Base-by-base conservation (phyloP, 2,329 filamentous ascomycete species). In the Aspergillus fischeri region DNA sequence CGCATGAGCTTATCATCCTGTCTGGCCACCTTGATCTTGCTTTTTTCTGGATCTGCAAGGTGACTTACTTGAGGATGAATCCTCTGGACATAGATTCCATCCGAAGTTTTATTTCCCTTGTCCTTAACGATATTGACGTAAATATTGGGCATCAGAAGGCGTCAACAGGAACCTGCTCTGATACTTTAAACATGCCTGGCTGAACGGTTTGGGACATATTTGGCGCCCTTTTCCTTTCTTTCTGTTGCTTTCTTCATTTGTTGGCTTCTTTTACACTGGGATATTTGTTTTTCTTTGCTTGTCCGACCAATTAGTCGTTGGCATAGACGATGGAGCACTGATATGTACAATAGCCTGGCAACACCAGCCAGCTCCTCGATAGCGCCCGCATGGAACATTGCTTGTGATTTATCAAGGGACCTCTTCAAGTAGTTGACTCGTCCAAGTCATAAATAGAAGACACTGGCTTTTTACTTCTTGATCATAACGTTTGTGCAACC, bases 101-200 rank as follows among this genome's bases (percentile, higher is more conserved):
- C 50, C 61, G 51, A 52, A 54, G 32, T 55, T 52, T 51, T 29
- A n/a, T 44, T 41, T 57, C 42, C 29, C 24, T 38, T 51, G 32
- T 51, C 28, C 14, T 49, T 66, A 61, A 66, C 62, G 65, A 67
- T 57, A 56, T 61, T 61, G 61, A 67, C 64, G 61, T 65, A 67
- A 59, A 66, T 67, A 67, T 59, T 60, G 58, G 64, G 65, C 65
- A 67, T 67, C 57, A 60, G 53, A 55, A 58, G 65, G 65, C 64
- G 63, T 67, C 63, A 65, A 63, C 58, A 56, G 58, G 64, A 53
- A 58, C 52, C 45, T 60, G 45, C 54, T 60, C 54, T 60, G 55
- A 56, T 56, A 60, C 56, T 49, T 60, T 61, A 58, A 58, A 57
- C 28, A 49, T 49, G 45, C 29, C 49, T 45, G 49, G 58, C 61